Evolutionary conservation across 345 rosid genomes (phyloP), one percentile per base, ranked within the genome.

Genomic region (Conringia planisiliqua): DNA sequence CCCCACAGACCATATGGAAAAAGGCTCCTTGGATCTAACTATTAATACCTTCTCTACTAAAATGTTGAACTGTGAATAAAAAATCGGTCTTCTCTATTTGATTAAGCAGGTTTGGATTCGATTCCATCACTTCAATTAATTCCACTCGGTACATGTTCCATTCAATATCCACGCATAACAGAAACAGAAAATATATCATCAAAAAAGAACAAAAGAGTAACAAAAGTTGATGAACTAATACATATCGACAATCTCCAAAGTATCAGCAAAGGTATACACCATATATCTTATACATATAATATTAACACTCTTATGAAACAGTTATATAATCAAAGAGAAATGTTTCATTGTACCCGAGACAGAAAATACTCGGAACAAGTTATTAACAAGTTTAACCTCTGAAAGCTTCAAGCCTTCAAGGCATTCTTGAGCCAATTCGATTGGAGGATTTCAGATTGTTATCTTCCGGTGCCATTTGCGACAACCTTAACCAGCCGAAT

Each of bases 401-500:
- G 33, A 30, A 4, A 30, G 54, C 24, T n/a, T n/a, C n/a, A n/a
- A n/a, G n/a, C n/a, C 61, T 56, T 86, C 84, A 83, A 0, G 58
- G 24, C 66, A 77, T 67, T 35, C 35, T 73, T 1, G 83, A 47
- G 10, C 66, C 39, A 39, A 66, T 75, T 38, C n/a, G 80, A 62
- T 36, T 71, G 11, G 51, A 66, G 30, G 59, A 68, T 70, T 85
- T 85, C 29, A 9, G 30, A 66, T 62, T 27, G 36, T 33, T 8
- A 42, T 66, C 68, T 79, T 86, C 88, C 2, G 69, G 36, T 17
- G 38, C 62, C 67, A 75, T 81, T 3, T 66, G 35, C 1, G 93
- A 89, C 81, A 93, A 78, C 67, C 76, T 89, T 13, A 83, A 72
- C 98, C 98, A 90, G 3, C 70, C 77, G 30, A 78, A 61, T 6